These are phyloP conservation scores for Podaxis pistillaris DNA, from an alignment of 768 basidiomycete genomes.

Conservation along the genomic window DNA sequence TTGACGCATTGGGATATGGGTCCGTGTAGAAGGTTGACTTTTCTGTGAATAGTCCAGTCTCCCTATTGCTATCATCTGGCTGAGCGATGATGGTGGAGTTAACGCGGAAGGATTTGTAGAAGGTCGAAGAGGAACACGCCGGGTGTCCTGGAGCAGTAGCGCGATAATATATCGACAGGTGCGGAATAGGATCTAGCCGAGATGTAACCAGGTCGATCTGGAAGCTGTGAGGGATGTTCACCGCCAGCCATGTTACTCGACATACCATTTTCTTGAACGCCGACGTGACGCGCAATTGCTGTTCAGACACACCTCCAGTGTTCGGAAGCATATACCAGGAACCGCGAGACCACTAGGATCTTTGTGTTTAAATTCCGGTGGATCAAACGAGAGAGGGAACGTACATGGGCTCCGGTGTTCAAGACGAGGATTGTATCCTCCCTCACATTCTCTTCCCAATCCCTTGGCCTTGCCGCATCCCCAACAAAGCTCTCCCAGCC, in stretches of 20 bases:
- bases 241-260: background rate
- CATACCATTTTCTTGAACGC: constrained; percentile 18
- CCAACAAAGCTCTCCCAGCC: constrained; percentile 19
- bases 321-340: constrained; percentile 19
- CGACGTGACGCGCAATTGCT: constrained; percentile 11
- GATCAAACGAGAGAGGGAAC: background rate
- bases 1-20: constrained; percentile 4
- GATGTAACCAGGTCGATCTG: background rate
- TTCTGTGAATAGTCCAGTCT: constrained; percentile 3
- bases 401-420: constrained; percentile 18
- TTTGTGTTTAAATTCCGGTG: background rate
- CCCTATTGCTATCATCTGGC: constrained; percentile 2
- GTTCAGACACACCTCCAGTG: background rate
- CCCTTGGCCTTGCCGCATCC: constrained; percentile 3
- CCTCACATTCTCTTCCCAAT: constrained; percentile 14
- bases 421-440: constrained; percentile 18
- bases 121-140: constrained; percentile 9
- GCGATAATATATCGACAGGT: constrained; percentile 17
- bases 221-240: background rate
- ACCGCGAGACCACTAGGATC: constrained; percentile 18
- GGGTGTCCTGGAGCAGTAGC: constrained; percentile 18
- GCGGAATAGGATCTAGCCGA: constrained; percentile 6
- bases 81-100: background rate
- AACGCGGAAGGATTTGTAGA: constrained; percentile 1
- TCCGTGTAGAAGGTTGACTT: background rate